Conservation (phyloP, 2,329 filamentous ascomycete species). For the Fonsecaea erecta region DNA sequence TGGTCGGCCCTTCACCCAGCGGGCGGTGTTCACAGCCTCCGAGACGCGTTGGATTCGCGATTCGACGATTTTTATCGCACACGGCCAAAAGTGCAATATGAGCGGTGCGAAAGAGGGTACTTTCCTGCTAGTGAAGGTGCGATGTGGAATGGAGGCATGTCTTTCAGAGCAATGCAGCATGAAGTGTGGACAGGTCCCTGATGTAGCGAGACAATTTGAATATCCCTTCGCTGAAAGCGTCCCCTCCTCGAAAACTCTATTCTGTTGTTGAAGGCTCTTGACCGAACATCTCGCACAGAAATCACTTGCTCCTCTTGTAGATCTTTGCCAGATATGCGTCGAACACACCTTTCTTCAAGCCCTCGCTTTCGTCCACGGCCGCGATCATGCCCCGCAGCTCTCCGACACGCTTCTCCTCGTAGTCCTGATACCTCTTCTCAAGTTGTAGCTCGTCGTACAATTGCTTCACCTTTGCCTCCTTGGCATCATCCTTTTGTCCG, state of each 20-base stretch:
- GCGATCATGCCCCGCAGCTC: constrained; percentile 77
- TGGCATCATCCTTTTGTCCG: constrained; percentile 82
- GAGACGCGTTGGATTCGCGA: constrained; percentile 40
- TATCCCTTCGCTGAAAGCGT: background rate
- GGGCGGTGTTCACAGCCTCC: constrained; percentile 40
- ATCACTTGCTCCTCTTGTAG: constrained; percentile 94
- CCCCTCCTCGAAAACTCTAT: background rate
- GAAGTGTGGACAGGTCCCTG: constrained; percentile 17
- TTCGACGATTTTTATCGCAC: constrained; percentile 21
- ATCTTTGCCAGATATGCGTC: constrained; percentile 93
- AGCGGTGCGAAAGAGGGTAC: constrained; percentile 22
- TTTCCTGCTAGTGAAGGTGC: constrained; percentile 22
- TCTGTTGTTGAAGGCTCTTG: background rate
- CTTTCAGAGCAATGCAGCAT: constrained; percentile 18
- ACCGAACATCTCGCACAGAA: background rate
- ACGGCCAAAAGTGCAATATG: constrained; percentile 19
- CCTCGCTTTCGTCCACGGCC: constrained; percentile 80
- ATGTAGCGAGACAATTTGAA: constrained; percentile 1
- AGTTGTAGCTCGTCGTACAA: constrained; percentile 85
- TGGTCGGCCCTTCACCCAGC: constrained; percentile 46
- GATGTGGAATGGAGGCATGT: constrained; percentile 16
- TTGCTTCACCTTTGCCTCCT: constrained; percentile 85
- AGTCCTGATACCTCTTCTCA: constrained; percentile 80
- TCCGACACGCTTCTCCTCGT: constrained; percentile 84
- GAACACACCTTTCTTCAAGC: constrained; percentile 88